These are phyloP conservation scores for Neofusicoccum cordaticola DNA, from an alignment of 2,329 filamentous ascomycete genomes.

Conservation along the genomic window DNA sequence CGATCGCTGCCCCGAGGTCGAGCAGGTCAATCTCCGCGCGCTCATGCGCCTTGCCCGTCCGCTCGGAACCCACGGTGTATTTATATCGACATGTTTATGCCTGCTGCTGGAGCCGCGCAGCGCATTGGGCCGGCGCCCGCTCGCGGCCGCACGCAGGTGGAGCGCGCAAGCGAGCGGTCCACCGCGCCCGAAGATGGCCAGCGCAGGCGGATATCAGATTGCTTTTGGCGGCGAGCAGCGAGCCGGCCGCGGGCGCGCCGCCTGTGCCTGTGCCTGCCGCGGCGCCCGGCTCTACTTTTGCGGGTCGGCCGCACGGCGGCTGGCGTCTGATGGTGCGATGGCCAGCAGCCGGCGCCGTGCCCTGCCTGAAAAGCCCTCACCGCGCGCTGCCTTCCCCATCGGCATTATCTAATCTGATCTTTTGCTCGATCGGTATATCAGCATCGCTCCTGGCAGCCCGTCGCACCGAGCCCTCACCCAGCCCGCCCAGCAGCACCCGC, in stretches of 20 bases:
- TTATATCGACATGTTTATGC: not conserved
- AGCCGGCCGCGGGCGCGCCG: no score
- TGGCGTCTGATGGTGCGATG: not conserved
- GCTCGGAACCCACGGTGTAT: not conserved
- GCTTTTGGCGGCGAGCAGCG: not conserved
- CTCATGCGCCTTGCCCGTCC: not conserved
- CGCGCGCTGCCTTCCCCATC: not conserved
- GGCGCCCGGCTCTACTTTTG: not conserved
- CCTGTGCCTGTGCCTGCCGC: not conserved
- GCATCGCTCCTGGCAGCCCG: constrained; percentile 2
- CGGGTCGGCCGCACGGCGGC: not conserved
- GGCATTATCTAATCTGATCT: constrained; percentile 15
- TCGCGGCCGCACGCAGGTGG: no score
- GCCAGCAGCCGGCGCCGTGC: not conserved
- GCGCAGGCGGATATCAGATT: not conserved
- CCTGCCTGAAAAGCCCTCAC: constrained; percentile 3
- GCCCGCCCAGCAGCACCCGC: not conserved
- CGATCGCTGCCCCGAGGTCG: not conserved
- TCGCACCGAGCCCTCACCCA: not conserved
- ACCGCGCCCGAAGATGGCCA: not conserved
- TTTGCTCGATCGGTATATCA: constrained; percentile 9
- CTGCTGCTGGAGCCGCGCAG: not conserved
- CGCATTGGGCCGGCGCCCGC: no score
- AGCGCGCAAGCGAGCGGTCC: not conserved
- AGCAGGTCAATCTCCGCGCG: not conserved